Evolutionary conservation across 1,139 yeast genomes (phyloP).

Genomic region (Saccharomyces uvarum): DNA sequence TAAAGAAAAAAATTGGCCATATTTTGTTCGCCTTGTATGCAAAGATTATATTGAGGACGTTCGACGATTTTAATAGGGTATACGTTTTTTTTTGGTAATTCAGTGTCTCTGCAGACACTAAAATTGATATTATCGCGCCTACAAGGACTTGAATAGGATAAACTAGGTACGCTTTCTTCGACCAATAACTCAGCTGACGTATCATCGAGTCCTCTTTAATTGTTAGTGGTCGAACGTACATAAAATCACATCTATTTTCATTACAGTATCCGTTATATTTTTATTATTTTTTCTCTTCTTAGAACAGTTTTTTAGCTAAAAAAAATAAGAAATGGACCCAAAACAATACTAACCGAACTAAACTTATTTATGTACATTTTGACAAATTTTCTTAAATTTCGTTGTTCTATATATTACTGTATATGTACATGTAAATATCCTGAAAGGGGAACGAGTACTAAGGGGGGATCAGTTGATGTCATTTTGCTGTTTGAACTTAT

Average conservation of each 20-base stretch:
- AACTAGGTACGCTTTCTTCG: slow-evolving; percentile 6
- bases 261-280: neutral
- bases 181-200: slow-evolving; percentile 4
- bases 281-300: neutral
- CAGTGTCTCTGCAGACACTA: slow-evolving; percentile 15
- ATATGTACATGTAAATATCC: neutral
- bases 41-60: slow-evolving; percentile 31
- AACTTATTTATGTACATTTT: neutral
- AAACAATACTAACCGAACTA: neutral
- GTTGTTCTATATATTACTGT: neutral
- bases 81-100: slow-evolving; percentile 14
- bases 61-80: slow-evolving; percentile 26
- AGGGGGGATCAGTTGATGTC: slow-evolving; percentile 31
- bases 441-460: neutral
- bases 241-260: neutral
- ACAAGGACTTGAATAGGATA: slow-evolving; percentile 19
- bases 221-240: neutral
- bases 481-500: slow-evolving; percentile 59
- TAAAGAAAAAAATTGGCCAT: slow-evolving; percentile 27
- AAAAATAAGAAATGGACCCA: too few relatives aligned
- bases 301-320: neutral
- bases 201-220: neutral
- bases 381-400: neutral
- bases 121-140: slow-evolving; percentile 16
- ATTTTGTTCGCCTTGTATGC: slow-evolving; percentile 34